Conservation (phyloP, 2,329 filamentous ascomycete genomes). For the Corynespora cassiicola region DNA sequence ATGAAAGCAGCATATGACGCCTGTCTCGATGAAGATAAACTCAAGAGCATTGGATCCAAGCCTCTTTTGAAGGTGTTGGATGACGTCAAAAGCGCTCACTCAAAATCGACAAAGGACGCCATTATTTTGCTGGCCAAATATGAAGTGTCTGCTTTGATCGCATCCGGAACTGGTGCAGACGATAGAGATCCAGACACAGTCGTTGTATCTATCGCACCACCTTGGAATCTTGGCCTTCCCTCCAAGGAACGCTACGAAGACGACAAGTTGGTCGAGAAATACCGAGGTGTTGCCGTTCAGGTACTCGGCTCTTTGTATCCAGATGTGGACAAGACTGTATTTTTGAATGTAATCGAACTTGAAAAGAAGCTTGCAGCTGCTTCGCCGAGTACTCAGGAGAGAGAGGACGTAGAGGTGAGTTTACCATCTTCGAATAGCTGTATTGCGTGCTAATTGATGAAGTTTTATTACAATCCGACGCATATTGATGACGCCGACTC, state of each 20-base stretch:
- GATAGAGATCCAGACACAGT: slow-evolving; percentile 63
- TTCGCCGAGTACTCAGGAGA: slow-evolving; percentile 64
- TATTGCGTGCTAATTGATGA: slow-evolving; percentile 34
- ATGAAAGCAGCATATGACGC: slow-evolving; percentile 69
- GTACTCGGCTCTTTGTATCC: slow-evolving; percentile 28
- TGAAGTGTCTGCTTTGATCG: slow-evolving; percentile 45
- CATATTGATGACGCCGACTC: slow-evolving; percentile 61
- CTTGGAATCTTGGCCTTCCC: slow-evolving; percentile 53
- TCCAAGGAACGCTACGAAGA: slow-evolving; percentile 46
- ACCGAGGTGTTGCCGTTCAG: slow-evolving; percentile 28
- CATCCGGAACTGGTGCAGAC: slow-evolving; percentile 47
- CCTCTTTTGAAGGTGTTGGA: slow-evolving; percentile 65
- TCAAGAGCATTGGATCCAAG: slow-evolving; percentile 61
- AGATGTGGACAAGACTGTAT: slow-evolving; percentile 39
- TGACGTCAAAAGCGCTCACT: slow-evolving; percentile 48
- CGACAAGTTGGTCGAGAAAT: slow-evolving; percentile 38
- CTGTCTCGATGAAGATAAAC: slow-evolving; percentile 67
- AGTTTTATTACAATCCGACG: slow-evolving; percentile 72
- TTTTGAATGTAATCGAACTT: slow-evolving; percentile 53
- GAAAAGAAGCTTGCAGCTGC: slow-evolving; percentile 67
- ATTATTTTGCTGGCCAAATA: slow-evolving; percentile 56
- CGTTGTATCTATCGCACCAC: slow-evolving; percentile 56
- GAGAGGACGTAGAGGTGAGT: slow-evolving; percentile 62
- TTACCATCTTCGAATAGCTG: background rate
- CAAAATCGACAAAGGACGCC: slow-evolving; percentile 46